Evolutionary conservation across 1,284 basidiomycete genomes (phyloP), one percentile per base, ranked within the genome.

Genomic region (Tremellales sp.): DNA sequence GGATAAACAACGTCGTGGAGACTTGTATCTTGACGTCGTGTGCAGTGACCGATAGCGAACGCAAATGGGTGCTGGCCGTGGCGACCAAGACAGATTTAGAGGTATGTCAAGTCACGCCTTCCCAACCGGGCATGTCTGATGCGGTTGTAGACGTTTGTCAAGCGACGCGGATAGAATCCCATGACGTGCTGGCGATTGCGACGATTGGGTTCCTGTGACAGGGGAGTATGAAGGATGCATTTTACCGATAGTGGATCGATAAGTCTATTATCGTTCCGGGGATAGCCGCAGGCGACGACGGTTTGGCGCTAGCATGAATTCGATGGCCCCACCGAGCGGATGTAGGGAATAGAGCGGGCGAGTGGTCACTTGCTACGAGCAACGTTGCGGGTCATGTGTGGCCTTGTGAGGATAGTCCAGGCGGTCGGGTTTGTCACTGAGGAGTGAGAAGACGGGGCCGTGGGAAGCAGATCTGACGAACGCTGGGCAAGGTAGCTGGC

Each of bases 61-160:
- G 88, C 50, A 89, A 90, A 65, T 92, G 92, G 62, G 87, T 92
- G 1, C 77, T 92, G 28, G 89, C 78, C 0, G 84, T 93, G 0
- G 88, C 86, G 1, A 93, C 89, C 12, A 70, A 75, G 35, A 80
- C 85, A 35, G 89, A 93, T 68, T 72, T 93, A 18, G 81, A 89
- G 66, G 82, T 82, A 43, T 44, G 74, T 63, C 5, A 35, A n/a
- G 13, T 8, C n/a, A n/a, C n/a, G n/a, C n/a, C n/a, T n/a, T n/a
- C n/a, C n/a, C n/a, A n/a, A 13, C 12, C 16, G 24, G 14, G 5
- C 1, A 27, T 32, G 37, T 10, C 14, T 18, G 42, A 40, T 48
- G 38, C 50, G 26, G 31, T 32, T 10, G 13, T 43, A 65, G 65
- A 64, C 61, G 12, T 52, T 52, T 40, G 50, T 52, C 10, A 47